A percentile compares a stretch with the other conserved stretches of the same genome.
Evolutionary conservation across 2,329 filamentous ascomycete species (phyloP).

Genomic region (Penicillium janthinellum): DNA sequence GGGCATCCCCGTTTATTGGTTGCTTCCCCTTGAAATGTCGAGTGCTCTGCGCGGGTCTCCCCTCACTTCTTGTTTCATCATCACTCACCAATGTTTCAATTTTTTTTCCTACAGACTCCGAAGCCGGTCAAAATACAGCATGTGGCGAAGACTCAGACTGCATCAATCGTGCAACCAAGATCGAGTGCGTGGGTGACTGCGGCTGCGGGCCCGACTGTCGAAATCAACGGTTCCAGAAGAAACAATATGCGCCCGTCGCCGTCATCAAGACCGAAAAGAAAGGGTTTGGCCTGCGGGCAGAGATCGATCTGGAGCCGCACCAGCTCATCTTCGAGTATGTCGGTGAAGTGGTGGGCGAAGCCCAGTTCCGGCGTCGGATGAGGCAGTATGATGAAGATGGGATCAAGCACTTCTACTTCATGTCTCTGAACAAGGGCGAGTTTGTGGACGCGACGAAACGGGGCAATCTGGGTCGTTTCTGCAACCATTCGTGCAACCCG

Average conservation of each 20-base stretch:
- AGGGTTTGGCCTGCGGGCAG: slow-evolving; percentile 85
- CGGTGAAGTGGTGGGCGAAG: slow-evolving; percentile 95
- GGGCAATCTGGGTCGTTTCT: slow-evolving; percentile 93
- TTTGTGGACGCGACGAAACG: slow-evolving; percentile 98
- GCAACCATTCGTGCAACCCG: slow-evolving; percentile 98
- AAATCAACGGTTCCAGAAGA: slow-evolving; percentile 91
- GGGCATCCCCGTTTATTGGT: neutral
- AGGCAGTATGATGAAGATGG: slow-evolving; percentile 91
- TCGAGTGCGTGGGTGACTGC: slow-evolving; percentile 88
- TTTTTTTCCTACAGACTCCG: slow-evolving; percentile 46
- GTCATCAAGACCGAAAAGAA: slow-evolving; percentile 99
- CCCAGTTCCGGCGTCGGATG: slow-evolving; percentile 85
- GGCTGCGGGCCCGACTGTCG: slow-evolving; percentile 86
- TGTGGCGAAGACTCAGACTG: slow-evolving; percentile 97
- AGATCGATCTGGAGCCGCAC: slow-evolving; percentile 73
- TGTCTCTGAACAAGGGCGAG: slow-evolving; percentile 94
- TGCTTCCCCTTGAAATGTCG: neutral
- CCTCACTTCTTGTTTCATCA: slow-evolving; percentile 4
- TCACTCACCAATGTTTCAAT: slow-evolving; percentile 13
- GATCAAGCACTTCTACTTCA: slow-evolving; percentile 99
- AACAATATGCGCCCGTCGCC: slow-evolving; percentile 84
- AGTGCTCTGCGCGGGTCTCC: neutral
- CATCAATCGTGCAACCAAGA: slow-evolving; percentile 97
- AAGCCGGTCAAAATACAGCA: slow-evolving; percentile 67
- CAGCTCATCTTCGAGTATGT: slow-evolving; percentile 99